phyloP scores from a whole-genome alignment of 164 flowering plant genomes.

The Stephania japonica region DNA sequence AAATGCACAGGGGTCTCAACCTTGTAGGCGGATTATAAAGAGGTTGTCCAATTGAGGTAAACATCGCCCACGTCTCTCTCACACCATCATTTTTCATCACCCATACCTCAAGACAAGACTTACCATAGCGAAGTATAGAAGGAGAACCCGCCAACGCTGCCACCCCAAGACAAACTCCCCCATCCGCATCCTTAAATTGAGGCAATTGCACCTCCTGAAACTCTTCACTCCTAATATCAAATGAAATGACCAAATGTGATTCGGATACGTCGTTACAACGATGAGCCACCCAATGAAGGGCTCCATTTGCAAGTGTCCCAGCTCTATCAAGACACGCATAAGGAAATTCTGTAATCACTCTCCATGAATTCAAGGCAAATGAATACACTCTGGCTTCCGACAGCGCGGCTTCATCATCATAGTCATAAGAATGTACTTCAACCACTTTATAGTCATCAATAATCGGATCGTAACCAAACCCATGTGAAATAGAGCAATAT shows the following conservation, averaged over 20 bases:
- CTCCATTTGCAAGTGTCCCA: conserved; percentile 15
- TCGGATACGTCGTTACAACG: background rate
- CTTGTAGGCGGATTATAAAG: too few relatives aligned
- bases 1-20: too few relatives aligned
- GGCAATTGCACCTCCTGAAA: conserved; percentile 15
- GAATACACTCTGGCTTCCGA: conserved; percentile 16
- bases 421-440: background rate
- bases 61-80: conserved; percentile 1
- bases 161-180: background rate
- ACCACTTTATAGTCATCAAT: conserved; percentile 33
- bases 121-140: background rate
- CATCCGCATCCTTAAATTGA: background rate
- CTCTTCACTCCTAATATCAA: conserved; percentile 20
- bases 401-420: background rate
- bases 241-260: conserved; percentile 10
- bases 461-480: conserved; percentile 26
- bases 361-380: background rate
- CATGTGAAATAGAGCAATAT: conserved; percentile 7
- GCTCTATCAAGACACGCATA: background rate
- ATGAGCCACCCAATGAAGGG: conserved; percentile 27
- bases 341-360: conserved; percentile 2
- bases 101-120: conserved; percentile 1
- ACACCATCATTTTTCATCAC: conserved; percentile 7
- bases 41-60: background rate
- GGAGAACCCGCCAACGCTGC: conserved; percentile 2